phyloP scores from a whole-genome alignment of 768 basidiomycete genomes.

The Hygrocybe punicea region DNA sequence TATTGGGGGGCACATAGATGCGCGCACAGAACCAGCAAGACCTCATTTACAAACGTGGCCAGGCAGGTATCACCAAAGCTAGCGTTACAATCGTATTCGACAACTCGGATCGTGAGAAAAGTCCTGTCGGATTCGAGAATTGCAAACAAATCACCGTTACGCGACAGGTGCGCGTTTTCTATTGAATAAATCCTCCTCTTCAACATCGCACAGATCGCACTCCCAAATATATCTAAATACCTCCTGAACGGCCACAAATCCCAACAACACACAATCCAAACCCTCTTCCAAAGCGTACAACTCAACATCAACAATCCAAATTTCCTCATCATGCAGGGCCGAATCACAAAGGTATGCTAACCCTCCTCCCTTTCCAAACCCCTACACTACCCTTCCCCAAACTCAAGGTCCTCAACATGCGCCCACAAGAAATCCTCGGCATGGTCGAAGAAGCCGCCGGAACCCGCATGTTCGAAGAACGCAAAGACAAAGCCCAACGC shows the following conservation, averaged over 20 bases:
- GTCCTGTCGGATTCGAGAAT: conserved; percentile 78
- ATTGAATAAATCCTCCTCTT: too few relatives aligned
- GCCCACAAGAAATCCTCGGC: conserved; percentile 92
- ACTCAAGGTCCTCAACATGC: conserved; percentile 98
- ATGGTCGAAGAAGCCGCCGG: conserved; percentile 99
- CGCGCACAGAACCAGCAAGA: conserved; percentile 94
- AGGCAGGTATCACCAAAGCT: conserved; percentile 94
- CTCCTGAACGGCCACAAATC: conserved; percentile 95
- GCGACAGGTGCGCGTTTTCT: conserved; percentile 78
- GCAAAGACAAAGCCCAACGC: conserved; percentile 93
- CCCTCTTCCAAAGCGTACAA: conserved; percentile 93
- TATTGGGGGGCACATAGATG: conserved; percentile 50
- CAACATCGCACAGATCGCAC: conserved; percentile 91
- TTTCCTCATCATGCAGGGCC: conserved; percentile 99
- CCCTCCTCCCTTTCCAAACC: neutral
- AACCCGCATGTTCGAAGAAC: conserved; percentile 98
- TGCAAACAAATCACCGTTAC: conserved; percentile 92
- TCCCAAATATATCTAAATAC: conserved; percentile 93
- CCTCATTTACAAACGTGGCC: conserved; percentile 98
- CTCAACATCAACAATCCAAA: conserved; percentile 99
- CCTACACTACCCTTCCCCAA: neutral
- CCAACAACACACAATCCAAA: conserved; percentile 79
- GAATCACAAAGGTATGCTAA: conserved; percentile 83
- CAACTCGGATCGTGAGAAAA: conserved; percentile 84
- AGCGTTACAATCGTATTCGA: conserved; percentile 99